Evolutionary conservation across 2,329 filamentous ascomycete species (phyloP), one percentile per base, ranked within the genome.

Genomic region (Aspergillus brasiliensis): DNA sequence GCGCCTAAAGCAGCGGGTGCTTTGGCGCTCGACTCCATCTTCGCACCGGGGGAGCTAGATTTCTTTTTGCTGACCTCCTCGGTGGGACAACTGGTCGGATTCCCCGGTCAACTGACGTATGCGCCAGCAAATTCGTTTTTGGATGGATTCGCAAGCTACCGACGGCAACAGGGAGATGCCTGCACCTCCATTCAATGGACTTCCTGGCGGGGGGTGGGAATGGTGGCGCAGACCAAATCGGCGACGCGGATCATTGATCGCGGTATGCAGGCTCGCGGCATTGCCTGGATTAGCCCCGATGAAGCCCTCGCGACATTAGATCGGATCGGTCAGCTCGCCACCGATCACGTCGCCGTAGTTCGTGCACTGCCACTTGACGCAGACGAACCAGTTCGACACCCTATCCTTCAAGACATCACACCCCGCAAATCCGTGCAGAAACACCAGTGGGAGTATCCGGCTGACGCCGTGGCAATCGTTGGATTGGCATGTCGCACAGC

Each of bases 261-360:
- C 0, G 80, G 82, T 62, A 65, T 82, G 5, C 66, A 73, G 17
- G 71, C 64, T 57, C 78, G 77, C 60, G 79, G 79, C 3, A 77
- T 82, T 52, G 79, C 77, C 1, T 75, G 77, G 49, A 72, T 82
- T 48, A 77, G 71, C 0, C 61, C 66, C 8, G 71, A 78, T 1
- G 79, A 81, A 56, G 80, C 69, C 0, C 81, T 81, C 65, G 68
- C 66, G 3, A 79, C 79, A 3, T 81, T 79, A 78, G 65, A 73
- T 31, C 67, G 79, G 57, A 42, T 79, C 4, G 65, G 64, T 11
- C 67, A 68, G 11, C 73, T 73, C 57, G 69, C 79, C 47, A 68
- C 74, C 5, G 73, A 74, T n/a, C 74, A 78, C 34, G 77, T 66
- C 2, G 77, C 80, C 3, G 74, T 81, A 0, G 63, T 75, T 13